Base-by-base conservation (phyloP, 2,329 filamentous ascomycete genomes). In the Onygenales sp. region DNA sequence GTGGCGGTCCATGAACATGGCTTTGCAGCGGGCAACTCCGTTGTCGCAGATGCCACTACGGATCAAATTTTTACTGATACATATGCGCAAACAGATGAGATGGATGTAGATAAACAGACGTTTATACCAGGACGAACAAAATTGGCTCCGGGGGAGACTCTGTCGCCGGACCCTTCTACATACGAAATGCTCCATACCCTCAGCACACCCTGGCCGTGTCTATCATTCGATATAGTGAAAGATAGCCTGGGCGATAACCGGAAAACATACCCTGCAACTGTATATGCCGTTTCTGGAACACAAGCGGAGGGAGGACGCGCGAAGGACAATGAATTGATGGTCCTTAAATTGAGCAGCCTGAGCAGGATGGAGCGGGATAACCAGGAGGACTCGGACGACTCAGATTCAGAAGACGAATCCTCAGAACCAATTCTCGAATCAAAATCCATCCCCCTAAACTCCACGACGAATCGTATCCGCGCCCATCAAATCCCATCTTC, bases 101-200 rank as follows among this genome's bases (percentile, higher is more conserved):
- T 96, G 91, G 88, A 96, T 43, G 82, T 96, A 51, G 92, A 97
- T 72, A 87, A 92, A 66, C 85, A 87, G 69, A 95, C 90, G 42
- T 98, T 97, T 72, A 96, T 98, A 64, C 90, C 95, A 60, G 93
- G 93, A 59, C 83, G 93, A 64, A 89, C 90, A 70, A 92, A 93
- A 75, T 81, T 97, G 58, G 89, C 89, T 59, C 85, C 89, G 10
- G 92, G 90, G 63, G 90, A 97, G 76, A 91, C 89, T 5, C 80
- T 98, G 54, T 84, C 90, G 3, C 92, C 93, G 11, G 93, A 98
- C 72, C 79, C 88, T 55, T 89, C 87, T n/a, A 92, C 92, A 5
- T 98, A 98, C 75, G 87, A 96, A 69, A 94, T 98, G 90, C 83
- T 98, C 55, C 93, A 98, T 77, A 89, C 84, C 57, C 81, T 98